Evolutionary conservation across 2,329 filamentous ascomycete species (phyloP), one percentile per base, ranked within the genome.

Genomic region (Ascocoryne sarcoides): DNA sequence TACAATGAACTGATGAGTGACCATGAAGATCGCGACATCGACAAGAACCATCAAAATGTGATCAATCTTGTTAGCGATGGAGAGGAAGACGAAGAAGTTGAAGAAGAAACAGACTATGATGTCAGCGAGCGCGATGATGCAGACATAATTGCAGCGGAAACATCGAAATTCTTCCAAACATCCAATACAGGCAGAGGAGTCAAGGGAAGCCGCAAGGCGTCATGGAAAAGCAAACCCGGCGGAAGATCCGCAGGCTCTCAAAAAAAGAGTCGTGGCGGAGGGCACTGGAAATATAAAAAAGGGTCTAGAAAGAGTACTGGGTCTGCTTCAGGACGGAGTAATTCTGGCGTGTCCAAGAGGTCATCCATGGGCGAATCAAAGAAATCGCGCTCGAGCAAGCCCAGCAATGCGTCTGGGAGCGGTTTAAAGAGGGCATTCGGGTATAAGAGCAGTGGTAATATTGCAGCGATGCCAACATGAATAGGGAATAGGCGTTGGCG

Each of bases 41-140:
- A 61, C 39, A 43, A 45, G 7, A 60, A 58, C 39, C 58, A 59
- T 33, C 54, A 59, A 19, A 67, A 70, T 16, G 59, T 77, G 19
- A 73, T 79, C 19, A 71, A 79, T 47, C 62, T 80, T 17, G 68
- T 76, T 45, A 63, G 44, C 23, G 50, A 56, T 28, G 50, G 53
- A 16, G 52, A 46, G 1, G 43, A 32, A 2, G 46, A 39, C 10
- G 43, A 36, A 10, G 45, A 44, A 7, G 63, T 48, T 23, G 51
- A 50, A 4, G 50, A 53, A 14, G 44, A 43, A 10, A 47, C 33
- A 20, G 39, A 46, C 9, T 42, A 44, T 9, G 42, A 39, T 12
- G 7, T 40, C n/a, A 31, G 36, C 10, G 37, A 42, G 15, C 30
- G 18, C 12, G 40, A 45, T 37, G 35, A 28, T 5, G 30, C 32